These are phyloP conservation scores for Pyrenochaeta sp. DNA, from an alignment of 2,329 filamentous ascomycete genomes.

Conservation along the genomic window DNA sequence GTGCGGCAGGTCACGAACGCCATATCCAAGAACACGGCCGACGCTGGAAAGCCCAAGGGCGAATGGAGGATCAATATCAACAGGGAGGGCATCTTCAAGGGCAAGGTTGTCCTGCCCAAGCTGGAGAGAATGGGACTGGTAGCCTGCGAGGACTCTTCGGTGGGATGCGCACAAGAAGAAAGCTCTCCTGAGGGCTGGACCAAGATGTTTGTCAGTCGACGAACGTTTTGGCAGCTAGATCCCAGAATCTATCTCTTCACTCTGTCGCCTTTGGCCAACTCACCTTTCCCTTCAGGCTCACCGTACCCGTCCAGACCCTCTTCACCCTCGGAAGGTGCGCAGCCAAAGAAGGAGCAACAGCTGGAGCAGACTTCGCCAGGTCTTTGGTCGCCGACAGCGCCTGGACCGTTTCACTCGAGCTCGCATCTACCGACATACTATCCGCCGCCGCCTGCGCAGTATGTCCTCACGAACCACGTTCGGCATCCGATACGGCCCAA, in stretches of 20 bases:
- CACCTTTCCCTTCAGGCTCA: constrained; percentile 59
- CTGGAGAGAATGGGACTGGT: constrained; percentile 93
- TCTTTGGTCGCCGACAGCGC: constrained; percentile 52
- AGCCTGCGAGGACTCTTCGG: constrained; percentile 75
- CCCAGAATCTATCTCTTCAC: constrained; percentile 88
- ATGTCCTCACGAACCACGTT: constrained; percentile 77
- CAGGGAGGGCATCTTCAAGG: constrained; percentile 86
- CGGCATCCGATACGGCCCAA: constrained; percentile 89
- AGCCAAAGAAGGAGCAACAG: constrained; percentile 37
- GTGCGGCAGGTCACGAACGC: constrained; percentile 69
- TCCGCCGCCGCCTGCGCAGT: constrained; percentile 83
- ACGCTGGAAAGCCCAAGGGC: constrained; percentile 75
- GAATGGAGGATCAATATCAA: constrained; percentile 89
- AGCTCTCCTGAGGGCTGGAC: constrained; percentile 73
- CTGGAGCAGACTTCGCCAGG: constrained; percentile 43
- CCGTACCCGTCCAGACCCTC: constrained; percentile 61
- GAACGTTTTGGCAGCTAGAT: constrained; percentile 92
- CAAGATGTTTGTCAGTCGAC: constrained; percentile 81
- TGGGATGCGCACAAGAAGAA: constrained; percentile 71
- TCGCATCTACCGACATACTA: constrained; percentile 92
- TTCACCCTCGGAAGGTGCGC: constrained; percentile 55
- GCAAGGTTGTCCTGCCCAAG: constrained; percentile 84
- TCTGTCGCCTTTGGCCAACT: constrained; percentile 67
- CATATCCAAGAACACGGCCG: constrained; percentile 69
- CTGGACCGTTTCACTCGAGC: constrained; percentile 79